Conservation (phyloP, 192 early-diverging fungal species). For the Entomortierella beljakovae region DNA sequence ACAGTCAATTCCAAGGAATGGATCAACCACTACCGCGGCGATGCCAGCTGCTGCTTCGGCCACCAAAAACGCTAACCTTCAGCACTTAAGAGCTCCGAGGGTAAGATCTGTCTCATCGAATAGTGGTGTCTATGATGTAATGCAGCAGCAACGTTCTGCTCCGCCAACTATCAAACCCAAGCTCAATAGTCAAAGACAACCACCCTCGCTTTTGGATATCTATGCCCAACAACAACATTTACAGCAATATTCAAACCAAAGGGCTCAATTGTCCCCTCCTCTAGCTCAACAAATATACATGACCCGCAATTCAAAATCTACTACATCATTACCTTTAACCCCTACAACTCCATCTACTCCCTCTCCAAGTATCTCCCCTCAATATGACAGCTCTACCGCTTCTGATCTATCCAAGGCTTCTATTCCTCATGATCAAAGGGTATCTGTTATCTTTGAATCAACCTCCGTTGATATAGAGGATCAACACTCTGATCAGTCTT, state of each 20-base stretch:
- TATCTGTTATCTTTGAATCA: conserved; percentile 30
- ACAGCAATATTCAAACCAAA: conserved; percentile 27
- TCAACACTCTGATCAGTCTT: not conserved
- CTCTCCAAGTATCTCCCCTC: not conserved
- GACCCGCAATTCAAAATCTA: conserved; percentile 1
- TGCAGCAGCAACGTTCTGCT: too few relatives aligned
- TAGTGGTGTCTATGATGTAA: too few relatives aligned
- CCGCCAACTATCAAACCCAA: too few relatives aligned
- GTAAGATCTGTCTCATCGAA: too few relatives aligned
- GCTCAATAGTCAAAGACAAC: not conserved
- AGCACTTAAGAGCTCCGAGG: too few relatives aligned
- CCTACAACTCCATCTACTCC: not conserved
- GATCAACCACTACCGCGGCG: too few relatives aligned
- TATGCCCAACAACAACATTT: conserved; percentile 28
- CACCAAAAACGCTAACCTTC: too few relatives aligned
- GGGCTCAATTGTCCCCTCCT: conserved; percentile 14
- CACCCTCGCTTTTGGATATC: conserved; percentile 17
- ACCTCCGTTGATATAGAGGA: conserved; percentile 21
- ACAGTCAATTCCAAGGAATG: too few relatives aligned
- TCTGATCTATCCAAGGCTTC: not conserved
- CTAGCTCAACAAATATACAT: conserved; percentile 17
- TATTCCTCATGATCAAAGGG: not conserved
- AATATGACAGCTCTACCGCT: not conserved
- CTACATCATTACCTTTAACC: not conserved
- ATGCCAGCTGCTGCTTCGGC: too few relatives aligned